phyloP scores from a whole-genome alignment of 148 eudicot genomes.

The Persicaria maculosa region DNA sequence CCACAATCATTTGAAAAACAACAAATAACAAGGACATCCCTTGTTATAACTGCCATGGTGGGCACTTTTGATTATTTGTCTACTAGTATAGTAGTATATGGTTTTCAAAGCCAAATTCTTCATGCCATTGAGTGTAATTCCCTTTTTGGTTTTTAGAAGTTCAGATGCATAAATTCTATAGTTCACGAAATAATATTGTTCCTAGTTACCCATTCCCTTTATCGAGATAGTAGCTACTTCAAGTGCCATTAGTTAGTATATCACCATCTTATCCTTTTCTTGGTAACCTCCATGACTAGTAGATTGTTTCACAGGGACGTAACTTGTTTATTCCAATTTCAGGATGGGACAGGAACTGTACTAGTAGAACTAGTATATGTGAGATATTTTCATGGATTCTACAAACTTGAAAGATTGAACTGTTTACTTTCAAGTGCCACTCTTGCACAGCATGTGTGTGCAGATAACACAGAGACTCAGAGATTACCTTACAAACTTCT shows the following conservation, averaged over 20 bases:
- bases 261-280: not conserved
- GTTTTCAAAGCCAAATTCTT: not conserved
- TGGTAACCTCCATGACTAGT: not conserved
- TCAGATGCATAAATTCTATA: not conserved
- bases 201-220: not conserved
- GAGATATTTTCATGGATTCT: not conserved
- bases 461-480: too few species aligned
- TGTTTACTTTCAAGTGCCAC: not conserved
- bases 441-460: not conserved
- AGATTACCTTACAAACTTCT: conserved; percentile 35
- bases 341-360: not conserved
- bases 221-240: not conserved
- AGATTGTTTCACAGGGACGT: not conserved
- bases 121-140: not conserved
- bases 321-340: not conserved
- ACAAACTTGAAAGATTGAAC: not conserved
- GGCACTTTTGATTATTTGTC: not conserved
- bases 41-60: not conserved
- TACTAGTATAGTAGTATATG: not conserved
- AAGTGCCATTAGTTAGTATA: not conserved
- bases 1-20: not conserved
- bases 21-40: not conserved
- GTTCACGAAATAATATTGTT: not conserved
- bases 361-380: not conserved
- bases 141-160: not conserved